Conservation (phyloP, 2,329 filamentous ascomycete species). For the Sordariomycetes sp. region DNA sequence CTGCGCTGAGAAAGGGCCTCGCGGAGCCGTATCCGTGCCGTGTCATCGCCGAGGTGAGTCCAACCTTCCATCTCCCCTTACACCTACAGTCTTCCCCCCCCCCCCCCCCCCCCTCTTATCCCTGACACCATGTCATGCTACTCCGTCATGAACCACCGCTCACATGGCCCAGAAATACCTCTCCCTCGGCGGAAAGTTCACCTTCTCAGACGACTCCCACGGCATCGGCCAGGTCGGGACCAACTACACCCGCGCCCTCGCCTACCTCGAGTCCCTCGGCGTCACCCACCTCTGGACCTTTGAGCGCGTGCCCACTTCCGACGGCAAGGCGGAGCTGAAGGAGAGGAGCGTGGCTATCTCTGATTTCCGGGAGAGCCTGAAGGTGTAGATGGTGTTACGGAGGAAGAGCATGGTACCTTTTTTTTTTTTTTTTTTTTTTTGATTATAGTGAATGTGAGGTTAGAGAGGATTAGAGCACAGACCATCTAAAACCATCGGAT, state of each 20-base stretch:
- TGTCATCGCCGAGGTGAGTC: slow-evolving; percentile 50
- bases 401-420: neutral
- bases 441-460: neutral
- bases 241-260: slow-evolving; percentile 60
- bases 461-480: neutral
- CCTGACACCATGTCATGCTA: neutral
- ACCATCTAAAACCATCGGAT: too few relatives aligned
- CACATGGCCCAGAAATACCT: slow-evolving; percentile 40
- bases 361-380: slow-evolving; percentile 20
- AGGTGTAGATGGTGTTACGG: neutral
- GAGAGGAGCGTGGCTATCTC: slow-evolving; percentile 29
- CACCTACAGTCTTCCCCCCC: neutral
- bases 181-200: slow-evolving; percentile 64
- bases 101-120: neutral
- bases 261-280: slow-evolving; percentile 55
- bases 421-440: neutral
- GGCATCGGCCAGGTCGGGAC: slow-evolving; percentile 76
- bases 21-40: slow-evolving; percentile 77
- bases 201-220: slow-evolving; percentile 91
- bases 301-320: slow-evolving; percentile 17
- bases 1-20: slow-evolving; percentile 78
- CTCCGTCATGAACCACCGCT: neutral
- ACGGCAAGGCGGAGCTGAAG: slow-evolving; percentile 19
- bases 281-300: slow-evolving; percentile 50
- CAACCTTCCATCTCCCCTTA: neutral